These are phyloP conservation scores for Petunia hybrid DNA, from an alignment of 305 asterid genomes.

Conservation along the genomic window DNA sequence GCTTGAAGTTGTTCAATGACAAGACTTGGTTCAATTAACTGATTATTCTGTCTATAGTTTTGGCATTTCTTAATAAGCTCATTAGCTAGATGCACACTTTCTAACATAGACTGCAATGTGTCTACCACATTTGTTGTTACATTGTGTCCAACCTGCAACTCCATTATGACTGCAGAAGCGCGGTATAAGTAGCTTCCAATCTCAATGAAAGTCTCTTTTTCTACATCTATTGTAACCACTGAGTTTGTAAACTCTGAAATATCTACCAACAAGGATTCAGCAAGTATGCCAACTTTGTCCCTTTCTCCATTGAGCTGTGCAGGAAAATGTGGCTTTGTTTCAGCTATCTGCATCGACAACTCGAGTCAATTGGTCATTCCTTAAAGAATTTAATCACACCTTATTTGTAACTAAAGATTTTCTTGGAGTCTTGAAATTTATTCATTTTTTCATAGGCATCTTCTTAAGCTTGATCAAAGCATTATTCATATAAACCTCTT, in stretches of 20 bases:
- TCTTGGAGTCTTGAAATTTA: background rate
- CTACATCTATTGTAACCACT: conserved; percentile 49
- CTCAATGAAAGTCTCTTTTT: conserved; percentile 57
- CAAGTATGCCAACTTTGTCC: conserved; percentile 43
- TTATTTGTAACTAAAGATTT: background rate
- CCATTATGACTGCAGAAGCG: conserved; percentile 60
- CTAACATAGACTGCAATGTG: conserved; percentile 52
- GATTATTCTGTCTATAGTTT: conserved; percentile 35
- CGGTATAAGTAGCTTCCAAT: conserved; percentile 78
- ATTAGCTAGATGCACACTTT: conserved; percentile 54
- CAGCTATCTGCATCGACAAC: background rate
- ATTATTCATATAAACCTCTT: conserved; percentile 14
- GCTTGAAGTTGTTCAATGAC: conserved; percentile 58
- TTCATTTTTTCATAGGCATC: too few species aligned
- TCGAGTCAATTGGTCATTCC: background rate
- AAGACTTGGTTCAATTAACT: conserved; percentile 41
- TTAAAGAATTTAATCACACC: background rate
- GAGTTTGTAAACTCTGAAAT: conserved; percentile 56
- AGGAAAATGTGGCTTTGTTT: conserved; percentile 20
- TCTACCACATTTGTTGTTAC: conserved; percentile 53
- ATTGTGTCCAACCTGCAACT: conserved; percentile 52
- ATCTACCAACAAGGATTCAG: conserved; percentile 53
- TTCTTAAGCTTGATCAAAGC: background rate
- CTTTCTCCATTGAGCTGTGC: conserved; percentile 39
- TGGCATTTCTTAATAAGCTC: conserved; percentile 44